Base-by-base conservation (phyloP, 768 basidiomycete genomes). In the Botryobasidium botryosum region DNA sequence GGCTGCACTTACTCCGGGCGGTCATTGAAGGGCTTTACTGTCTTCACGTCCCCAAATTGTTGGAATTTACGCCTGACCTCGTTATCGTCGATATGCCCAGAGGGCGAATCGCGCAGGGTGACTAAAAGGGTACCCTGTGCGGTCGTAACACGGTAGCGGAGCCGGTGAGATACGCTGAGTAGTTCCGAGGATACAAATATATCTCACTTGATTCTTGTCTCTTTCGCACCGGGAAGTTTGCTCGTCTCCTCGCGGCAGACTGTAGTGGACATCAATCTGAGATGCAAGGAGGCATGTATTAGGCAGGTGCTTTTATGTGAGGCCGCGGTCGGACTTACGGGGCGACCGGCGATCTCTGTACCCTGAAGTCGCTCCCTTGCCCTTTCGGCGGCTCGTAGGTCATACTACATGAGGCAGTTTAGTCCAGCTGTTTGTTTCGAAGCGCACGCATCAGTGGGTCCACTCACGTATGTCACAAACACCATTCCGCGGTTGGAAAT, bases 201-300 rank as follows among this genome's bases (percentile, higher is more conserved):
- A 51, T 58, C 61, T 56, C 50, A 80, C 87, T 63, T 91, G 87
- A 58, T 84, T 86, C 61, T 79, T 90, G 43, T 91, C 88, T 38
- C 78, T 69, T 50, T 69, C 75, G 44, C 65, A 66, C 31, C 54
- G 48, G 44, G 71, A 72, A 55, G 69, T 71, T 53, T 67, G 61
- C 50, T 82, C 75, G 45, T 94, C 85, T 53, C 84, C 85, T 50
- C 85, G 77, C 8, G 94, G 94, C 24, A 97, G 65, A 23, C 88
- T 92, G 65, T 90, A 99, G 60, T 99, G 94, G 1, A 99, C 91
- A 64, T 99, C 94, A 59, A 97, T 97, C 92, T 94, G 56, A 18
- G n/a, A n/a, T n/a, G n/a, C n/a, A n/a, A 43, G 44, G 23, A 4
- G 35, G 4, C 18, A 37, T 35, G 44, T 26, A 41, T 53, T 45